Evolutionary conservation across 345 rosid genomes (phyloP), one percentile per base, ranked within the genome.

Genomic region (Populus simonii): DNA sequence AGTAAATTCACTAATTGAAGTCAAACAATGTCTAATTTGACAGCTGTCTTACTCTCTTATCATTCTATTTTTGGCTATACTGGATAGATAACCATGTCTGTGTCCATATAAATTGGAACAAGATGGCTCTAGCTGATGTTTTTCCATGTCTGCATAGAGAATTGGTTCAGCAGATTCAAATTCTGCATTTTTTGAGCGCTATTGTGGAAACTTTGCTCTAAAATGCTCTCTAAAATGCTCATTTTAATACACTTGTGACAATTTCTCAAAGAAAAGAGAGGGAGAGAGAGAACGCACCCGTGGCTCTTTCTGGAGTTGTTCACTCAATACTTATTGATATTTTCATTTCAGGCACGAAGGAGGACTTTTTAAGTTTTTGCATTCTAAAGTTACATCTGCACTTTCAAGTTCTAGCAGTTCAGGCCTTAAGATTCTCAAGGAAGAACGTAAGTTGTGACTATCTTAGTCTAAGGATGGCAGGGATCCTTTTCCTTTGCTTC

Each of bases 301-400:
- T 70, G 39, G 53, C 27, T 70, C 35, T 31, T 33, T 27, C 43
- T 74, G 35, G 35, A 39, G 43, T 9, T 49, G 31, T 29, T 43
- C 35, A 68, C 53, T 41, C 29, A 20, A 33, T 6, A 11, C 53
- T 59, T 75, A 31, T 66, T 74, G 33, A 70, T 43, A 7, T 47
- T 45, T 47, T 47, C 51, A 47, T 55, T 79, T 76, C 87, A 96
- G 99, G 87, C 90, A 88, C 65, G 99, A 96, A 91, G 94, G 96
- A 66, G 98, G 99, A 73, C 85, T 96, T 51, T 33, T 88, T 27
- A 91, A 85, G 8, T 86, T 96, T 82, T 77, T 95, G 81, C 85
- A 63, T 61, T 85, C 91, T 22, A 91, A 80, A 81, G 74, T 82
- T 80, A 72, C 72, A 41, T 71, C 76, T 74, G 29, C 84, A 70